Evolutionary conservation across 345 rosid genomes (phyloP).

Genomic region (Firmiana major): DNA sequence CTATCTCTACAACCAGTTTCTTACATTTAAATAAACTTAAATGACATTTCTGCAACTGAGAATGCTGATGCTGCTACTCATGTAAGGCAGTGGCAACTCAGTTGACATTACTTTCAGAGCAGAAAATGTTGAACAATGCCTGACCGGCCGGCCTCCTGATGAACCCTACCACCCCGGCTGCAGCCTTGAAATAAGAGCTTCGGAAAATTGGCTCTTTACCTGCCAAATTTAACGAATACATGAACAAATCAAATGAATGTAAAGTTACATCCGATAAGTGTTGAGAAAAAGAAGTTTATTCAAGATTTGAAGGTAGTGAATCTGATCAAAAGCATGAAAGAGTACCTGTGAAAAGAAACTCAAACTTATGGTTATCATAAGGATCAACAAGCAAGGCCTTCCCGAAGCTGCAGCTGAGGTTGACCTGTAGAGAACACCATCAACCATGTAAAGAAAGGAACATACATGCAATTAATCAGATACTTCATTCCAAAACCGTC

Average conservation of each 20-base stretch:
- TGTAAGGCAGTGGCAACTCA: neutral
- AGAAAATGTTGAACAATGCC: neutral
- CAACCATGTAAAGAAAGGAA: neutral
- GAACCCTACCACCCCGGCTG: neutral
- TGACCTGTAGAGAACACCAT: conserved; percentile 35
- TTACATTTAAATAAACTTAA: neutral
- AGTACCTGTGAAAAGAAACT: conserved; percentile 32
- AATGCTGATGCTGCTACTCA: neutral
- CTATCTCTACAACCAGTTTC: neutral
- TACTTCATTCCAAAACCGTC: neutral
- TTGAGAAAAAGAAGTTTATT: neutral
- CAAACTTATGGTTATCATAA: conserved; percentile 22
- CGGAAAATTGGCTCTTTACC: neutral
- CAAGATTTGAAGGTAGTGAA: neutral
- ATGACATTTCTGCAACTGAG: neutral
- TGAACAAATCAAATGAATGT: neutral
- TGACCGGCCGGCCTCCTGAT: neutral
- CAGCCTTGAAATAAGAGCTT: neutral
- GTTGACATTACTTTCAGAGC: neutral
- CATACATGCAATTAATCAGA: neutral
- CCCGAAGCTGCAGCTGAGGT: conserved; percentile 38
- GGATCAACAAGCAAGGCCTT: conserved; percentile 31
- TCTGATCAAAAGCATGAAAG: neutral
- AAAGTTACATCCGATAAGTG: neutral
- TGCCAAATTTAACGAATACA: neutral